Evolutionary conservation across 2,329 filamentous ascomycete genomes (phyloP).

Genomic region (Chaetomium globosum): DNA sequence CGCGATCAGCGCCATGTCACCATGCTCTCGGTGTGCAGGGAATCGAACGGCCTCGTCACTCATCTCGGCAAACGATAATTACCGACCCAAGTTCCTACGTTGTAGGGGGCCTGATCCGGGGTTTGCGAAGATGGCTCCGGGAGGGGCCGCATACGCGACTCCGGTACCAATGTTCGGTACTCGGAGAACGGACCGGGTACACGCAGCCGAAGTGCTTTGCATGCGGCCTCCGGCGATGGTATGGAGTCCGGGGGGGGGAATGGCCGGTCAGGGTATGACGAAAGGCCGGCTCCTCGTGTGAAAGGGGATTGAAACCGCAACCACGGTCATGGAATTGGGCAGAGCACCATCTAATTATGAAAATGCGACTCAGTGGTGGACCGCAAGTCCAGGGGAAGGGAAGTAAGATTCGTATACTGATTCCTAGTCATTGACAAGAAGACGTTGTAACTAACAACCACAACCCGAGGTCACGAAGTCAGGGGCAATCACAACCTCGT

Average conservation of each 20-base stretch:
- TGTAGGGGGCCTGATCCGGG: background rate
- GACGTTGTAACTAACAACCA: background rate
- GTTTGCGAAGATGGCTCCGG: background rate
- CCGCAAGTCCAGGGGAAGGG: background rate
- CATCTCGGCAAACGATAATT: background rate
- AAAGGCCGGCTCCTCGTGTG: background rate
- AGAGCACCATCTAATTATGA: background rate
- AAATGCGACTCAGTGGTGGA: background rate
- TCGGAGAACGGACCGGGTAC: background rate
- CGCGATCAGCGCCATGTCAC: conserved; percentile 5
- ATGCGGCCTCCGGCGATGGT: background rate
- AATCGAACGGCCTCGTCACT: background rate
- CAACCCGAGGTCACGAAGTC: background rate
- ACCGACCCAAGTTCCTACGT: background rate
- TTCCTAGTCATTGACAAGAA: background rate
- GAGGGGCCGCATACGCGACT: background rate
- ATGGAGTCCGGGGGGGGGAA: background rate
- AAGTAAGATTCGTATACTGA: background rate
- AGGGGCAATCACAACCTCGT: background rate
- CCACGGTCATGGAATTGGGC: background rate
- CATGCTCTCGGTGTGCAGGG: background rate
- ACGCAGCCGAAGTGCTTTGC: background rate
- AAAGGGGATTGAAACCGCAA: background rate
- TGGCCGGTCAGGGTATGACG: background rate
- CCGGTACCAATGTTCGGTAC: background rate